A percentile compares a stretch with the other conserved stretches of the same genome.
Evolutionary conservation across 257 asterid genomes (phyloP).

Genomic region (Pogostemon cablin): DNA sequence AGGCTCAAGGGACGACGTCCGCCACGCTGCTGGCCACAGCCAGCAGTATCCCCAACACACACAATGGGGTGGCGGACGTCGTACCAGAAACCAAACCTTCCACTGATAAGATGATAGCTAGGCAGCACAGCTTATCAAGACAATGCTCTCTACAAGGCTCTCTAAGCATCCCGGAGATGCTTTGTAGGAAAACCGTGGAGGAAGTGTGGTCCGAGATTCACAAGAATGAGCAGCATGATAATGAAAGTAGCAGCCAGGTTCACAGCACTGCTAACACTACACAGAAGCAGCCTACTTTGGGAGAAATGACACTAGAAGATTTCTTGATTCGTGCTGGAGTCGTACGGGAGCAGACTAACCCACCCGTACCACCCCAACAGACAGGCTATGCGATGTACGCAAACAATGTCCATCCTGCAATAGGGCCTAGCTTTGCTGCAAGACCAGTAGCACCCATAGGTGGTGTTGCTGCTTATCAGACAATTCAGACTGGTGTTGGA

Average conservation of each 20-base stretch:
- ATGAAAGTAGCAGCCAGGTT: too few relatives aligned
- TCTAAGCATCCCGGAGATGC: constrained; percentile 57
- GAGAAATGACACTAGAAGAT: constrained; percentile 88
- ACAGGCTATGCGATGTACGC: constrained; percentile 48
- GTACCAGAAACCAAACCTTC: too few relatives aligned
- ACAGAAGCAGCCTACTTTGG: constrained; percentile 58
- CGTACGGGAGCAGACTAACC: constrained; percentile 49
- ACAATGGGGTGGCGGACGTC: constrained; percentile 8
- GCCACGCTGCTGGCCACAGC: not conserved
- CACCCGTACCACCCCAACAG: constrained; percentile 41
- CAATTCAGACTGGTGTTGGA: constrained; percentile 47
- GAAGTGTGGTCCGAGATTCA: constrained; percentile 83
- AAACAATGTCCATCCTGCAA: constrained; percentile 28
- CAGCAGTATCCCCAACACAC: constrained; percentile 9
- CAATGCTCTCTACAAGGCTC: constrained; percentile 89
- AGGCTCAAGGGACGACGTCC: constrained; percentile 35
- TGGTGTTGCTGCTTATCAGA: constrained; percentile 33
- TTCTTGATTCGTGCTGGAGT: constrained; percentile 78
- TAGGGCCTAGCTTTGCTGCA: constrained; percentile 35
- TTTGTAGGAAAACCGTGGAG: constrained; percentile 72
- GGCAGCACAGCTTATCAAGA: constrained; percentile 53
- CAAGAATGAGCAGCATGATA: constrained; percentile 30
- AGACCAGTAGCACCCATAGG: constrained; percentile 42
- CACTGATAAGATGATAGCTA: constrained; percentile 31
- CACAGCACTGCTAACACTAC: constrained; percentile 23